Base-by-base conservation (phyloP, 106 monocot genomes). In the Apostasia shenzhenica region DNA sequence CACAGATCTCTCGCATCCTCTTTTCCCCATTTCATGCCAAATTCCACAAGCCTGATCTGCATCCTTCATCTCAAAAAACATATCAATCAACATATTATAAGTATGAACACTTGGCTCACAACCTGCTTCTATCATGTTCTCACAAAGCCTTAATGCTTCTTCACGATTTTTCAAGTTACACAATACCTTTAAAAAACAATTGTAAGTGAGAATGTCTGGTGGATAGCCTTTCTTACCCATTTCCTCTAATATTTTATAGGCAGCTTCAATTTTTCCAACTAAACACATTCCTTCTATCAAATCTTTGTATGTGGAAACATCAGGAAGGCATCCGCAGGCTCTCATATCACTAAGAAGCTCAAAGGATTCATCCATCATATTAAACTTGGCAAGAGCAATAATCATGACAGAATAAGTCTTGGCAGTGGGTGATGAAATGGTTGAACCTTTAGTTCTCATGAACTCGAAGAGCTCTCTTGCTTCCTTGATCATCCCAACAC, bases 81-180 rank as follows among this genome's bases (percentile, higher is more conserved):
- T 90, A 2, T 61, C 43, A 8, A 99, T 92, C 69, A 99, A 45
- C 87, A 93, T 90, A 48, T 87, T 87, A 54, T 99, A 99, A 6
- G 93, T 90, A 74, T 99, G 99, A 68, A 90, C 90, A 62, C 99
- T 99, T 13, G 90, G 93, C 67, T 99, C 93, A 58, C 93, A 99
- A 10, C 83, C 83, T 42, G 61, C 69, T 6, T 80, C 85, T 41
- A 99, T 78, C 83, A 99, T 99, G 45, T 69, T 85, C 45, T 93
- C 78, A 72, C 92, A 99, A 8, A 90, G 81, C 55, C 14, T 54
- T 14, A 93, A 8, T 10, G 99, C 90, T 56, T 99, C 93, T 46
- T 83, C 83, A 8, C 74, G 70, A 65, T 81, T 81, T 67, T 82
- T 85, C 54, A 93, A 74, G 51, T 81, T 69, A 66, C 99, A 99